Conservation (phyloP, 768 basidiomycete genomes). For the Roridomyces roridus region DNA sequence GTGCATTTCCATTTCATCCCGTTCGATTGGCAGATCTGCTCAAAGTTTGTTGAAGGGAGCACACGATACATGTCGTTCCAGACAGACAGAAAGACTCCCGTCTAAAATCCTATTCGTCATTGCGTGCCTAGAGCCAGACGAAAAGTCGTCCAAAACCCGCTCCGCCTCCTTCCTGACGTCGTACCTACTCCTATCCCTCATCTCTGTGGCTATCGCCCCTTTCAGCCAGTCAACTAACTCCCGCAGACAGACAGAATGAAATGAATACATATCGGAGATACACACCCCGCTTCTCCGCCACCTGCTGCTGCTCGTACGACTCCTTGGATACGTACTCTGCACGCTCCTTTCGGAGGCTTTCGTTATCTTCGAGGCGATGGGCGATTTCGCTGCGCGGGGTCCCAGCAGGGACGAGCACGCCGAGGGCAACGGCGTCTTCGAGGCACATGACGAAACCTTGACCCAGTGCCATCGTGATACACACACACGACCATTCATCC, state of each 20-base stretch:
- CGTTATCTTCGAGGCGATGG: constrained; percentile 5
- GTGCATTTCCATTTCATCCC: no score
- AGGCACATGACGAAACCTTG: constrained; percentile 20
- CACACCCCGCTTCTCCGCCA: constrained; percentile 14
- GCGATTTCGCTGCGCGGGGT: neutral
- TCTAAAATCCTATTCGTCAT: no score
- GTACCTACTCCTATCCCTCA: neutral
- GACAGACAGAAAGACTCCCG: no score
- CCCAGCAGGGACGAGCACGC: neutral
- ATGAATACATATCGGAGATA: constrained; percentile 19
- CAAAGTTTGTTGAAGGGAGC: no score
- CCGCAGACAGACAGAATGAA: no score
- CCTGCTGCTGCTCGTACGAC: constrained; percentile 19
- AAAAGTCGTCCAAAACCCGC: neutral
- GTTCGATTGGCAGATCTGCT: no score
- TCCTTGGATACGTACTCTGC: constrained; percentile 18
- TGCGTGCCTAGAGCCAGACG: no score
- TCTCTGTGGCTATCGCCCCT: neutral
- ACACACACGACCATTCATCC: constrained; percentile 11
- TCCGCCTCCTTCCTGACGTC: neutral
- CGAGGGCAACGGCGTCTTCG: constrained; percentile 18
- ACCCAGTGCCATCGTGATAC: constrained; percentile 14
- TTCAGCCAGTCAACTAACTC: neutral
- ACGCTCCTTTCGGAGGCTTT: constrained; percentile 16
- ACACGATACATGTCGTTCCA: no score